Evolutionary conservation across 192 early-diverging fungal genomes (phyloP), one percentile per base, ranked within the genome.

Genomic region (Phycomyces blakesleeanus): DNA sequence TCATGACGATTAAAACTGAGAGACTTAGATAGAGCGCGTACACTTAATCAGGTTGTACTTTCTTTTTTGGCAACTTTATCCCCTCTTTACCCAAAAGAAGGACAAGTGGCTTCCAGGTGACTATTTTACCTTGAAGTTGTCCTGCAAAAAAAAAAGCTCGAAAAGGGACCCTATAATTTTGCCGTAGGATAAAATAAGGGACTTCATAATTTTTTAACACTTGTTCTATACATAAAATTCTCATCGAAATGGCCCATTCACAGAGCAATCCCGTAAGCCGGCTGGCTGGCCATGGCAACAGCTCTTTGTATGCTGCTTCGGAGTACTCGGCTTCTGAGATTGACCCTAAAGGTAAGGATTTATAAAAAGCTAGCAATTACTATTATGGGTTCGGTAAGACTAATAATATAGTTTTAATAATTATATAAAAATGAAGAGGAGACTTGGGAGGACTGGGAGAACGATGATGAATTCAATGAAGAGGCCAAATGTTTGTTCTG

Each of bases 401-500:
- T 55, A 24, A 55, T 55, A 3, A 15, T 55, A 4, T 55, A 21
- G n/a, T 55, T 24, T 11, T 29, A 15, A 58, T n/a, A 12, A 16
- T n/a, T n/a, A n/a, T n/a, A n/a, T 16, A 16, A 0, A 47, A 9
- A 22, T 44, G 11, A 44, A 82, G 81, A 82, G 57, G 71, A 78
- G 40, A 56, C 64, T 25, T 82, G 81, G 81, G 85, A 88, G 27
- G 85, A 83, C 50, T 89, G 89, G 87, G 86, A 89, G 37, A 79
- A 83, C 40, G 82, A 84, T 56, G 85, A 87, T 59, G 77, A 80
- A 18, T 61, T 51, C 16, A 56, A 68, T 12, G 64, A 67, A 11
- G 77, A 80, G 0, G 71, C 83, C 71, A 83, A 88, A 68, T 92
- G 90, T 68, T 80, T 92, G 54, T 89, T 90, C 69, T 92, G 90